Evolutionary conservation across 495 filamentous ascomycete genomes (phyloP).

Genomic region (Hypoxylon subgilvum): DNA sequence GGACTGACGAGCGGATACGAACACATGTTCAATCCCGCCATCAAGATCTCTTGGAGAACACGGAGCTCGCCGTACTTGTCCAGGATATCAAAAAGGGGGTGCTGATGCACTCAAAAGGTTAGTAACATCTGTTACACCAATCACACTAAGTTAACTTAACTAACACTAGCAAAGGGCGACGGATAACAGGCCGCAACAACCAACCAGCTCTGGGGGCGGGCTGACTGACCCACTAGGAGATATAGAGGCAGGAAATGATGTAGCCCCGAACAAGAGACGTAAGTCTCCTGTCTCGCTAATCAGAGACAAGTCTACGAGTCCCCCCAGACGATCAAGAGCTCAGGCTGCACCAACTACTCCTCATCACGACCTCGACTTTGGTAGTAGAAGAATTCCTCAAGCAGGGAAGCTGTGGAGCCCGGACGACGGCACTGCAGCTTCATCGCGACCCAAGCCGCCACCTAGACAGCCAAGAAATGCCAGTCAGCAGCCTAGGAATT

Average conservation of each 20-base stretch:
- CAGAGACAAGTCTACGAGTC: conserved; percentile 23
- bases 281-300: conserved; percentile 33
- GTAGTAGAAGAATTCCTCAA: conserved; percentile 31
- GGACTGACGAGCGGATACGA: conserved; percentile 32
- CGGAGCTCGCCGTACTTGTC: conserved; percentile 26
- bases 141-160: neutral
- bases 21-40: conserved; percentile 28
- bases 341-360: conserved; percentile 15
- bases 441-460: conserved; percentile 23
- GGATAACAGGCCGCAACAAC: neutral
- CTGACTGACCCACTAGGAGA: neutral
- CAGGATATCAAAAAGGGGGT: conserved; percentile 25
- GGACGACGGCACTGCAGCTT: conserved; percentile 29
- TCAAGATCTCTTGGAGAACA: conserved; percentile 17
- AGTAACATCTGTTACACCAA: no score
- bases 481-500: conserved; percentile 8
- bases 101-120: conserved; percentile 3
- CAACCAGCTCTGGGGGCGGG: conserved; percentile 4
- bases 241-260: conserved; percentile 16
- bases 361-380: conserved; percentile 44
- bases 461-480: conserved; percentile 6
- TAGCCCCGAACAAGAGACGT: conserved; percentile 24
- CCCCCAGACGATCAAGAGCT: conserved; percentile 34
- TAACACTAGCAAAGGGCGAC: conserved; percentile 19
- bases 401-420: conserved; percentile 48